Base-by-base conservation (phyloP, 495 filamentous ascomycete species). In the Copromyces sp. region DNA sequence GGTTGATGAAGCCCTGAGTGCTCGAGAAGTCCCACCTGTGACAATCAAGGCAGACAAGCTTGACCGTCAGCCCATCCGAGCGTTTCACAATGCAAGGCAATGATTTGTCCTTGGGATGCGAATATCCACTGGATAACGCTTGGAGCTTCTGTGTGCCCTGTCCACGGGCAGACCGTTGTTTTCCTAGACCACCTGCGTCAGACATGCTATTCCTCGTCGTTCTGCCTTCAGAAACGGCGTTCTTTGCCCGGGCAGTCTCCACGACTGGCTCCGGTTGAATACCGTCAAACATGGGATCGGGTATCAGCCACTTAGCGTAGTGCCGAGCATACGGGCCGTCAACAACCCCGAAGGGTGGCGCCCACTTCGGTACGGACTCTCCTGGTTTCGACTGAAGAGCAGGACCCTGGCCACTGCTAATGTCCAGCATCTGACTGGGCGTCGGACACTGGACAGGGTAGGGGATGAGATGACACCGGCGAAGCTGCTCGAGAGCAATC, bases 1-100 rank as follows among this genome's bases (percentile, higher is more conserved):
- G 95, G 76, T 99, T 99, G 83, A 99, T 95, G 78, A 99, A 98
- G 3, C 95, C 95, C 80, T 99, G 95, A 1, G 93, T 93, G 80
- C 94, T 97, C 61, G 91, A 94, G 80, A 98, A 98, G 79, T 98
- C 92, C 82, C 91, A 91, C 71, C 93, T 85, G 53, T 92, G 87
- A 77, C 95, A 99, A 78, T 95, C 91, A 69, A 94, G 84, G 82
- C 95, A 99, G 69, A 95, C 89, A 65, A 98, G 87, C 81, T 96
- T 96, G 71, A 89, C 87, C 16, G 81, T 85, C 75, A 86, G 80
- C 69, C 87, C 87, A 75, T 89, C 86, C 20, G 82, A 82, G 38
- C 85, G 82, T 78, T 85, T 88, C 76, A 88, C 73, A 70, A 84
- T 76, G 71, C 85, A 88, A 39, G 86, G 86, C 7, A 84, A 82